Base-by-base conservation (phyloP, 1,139 yeast species). In the Pichia sp. region DNA sequence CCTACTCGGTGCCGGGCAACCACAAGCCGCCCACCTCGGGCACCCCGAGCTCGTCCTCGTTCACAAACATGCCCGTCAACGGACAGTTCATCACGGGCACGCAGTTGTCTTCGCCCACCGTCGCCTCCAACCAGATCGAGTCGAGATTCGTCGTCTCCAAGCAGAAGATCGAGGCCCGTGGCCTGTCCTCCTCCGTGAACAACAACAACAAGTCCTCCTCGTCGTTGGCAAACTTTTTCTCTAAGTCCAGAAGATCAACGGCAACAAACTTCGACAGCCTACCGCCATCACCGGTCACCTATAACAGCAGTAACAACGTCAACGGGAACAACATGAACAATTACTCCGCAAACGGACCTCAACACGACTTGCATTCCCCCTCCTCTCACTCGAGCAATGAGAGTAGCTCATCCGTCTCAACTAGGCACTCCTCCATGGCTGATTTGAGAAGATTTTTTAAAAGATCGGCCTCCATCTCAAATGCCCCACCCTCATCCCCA, bases 1-100 rank as follows among this genome's bases (percentile, higher is more conserved):
- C 93, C 0, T 86, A 84, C 67, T 76, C 85, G 8, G 90, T 85
- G 1, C 93, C 93, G 0, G 86, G 86, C 11, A 83, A 84, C 4
- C 72, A 78, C 51, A 53, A 61, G 38, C 54, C 62, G 10, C 47
- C 57, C 8, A 15, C 49, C 2, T 49, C 58, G 5, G 42, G 56
- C 1, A 53, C 61, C 19, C 26, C 51, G 15, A 45, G 50, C 40
- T 51, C 56, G 5, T 53, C 62, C 10, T 53, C 66, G 2, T 52
- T 55, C 13, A 26, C 63, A 2, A 56, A 57, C 29, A 59, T 54
- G 56, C 59, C 60, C 6, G 76, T 83, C 15, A 81, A 81, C 64
- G 87, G 86, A 15, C 84, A 80, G 61, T 74, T 81, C 6, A 82
- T 82, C 55, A 75, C 76, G 41, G 78, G 82, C 10, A 84, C 82